Base-by-base conservation (phyloP, 2,329 filamentous ascomycete genomes). In the Pezicula rhizophila region DNA sequence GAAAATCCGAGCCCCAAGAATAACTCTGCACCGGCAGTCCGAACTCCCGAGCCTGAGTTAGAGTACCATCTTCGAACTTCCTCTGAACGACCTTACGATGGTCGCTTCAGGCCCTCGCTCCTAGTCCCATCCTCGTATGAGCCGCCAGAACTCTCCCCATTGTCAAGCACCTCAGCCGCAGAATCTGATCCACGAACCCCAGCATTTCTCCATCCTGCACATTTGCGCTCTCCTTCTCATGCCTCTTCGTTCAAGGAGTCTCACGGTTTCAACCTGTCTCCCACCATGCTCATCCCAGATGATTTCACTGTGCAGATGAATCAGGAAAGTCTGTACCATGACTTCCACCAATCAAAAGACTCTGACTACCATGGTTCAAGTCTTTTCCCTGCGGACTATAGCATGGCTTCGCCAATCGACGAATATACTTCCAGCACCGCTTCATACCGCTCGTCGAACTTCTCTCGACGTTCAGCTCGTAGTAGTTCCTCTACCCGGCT, bases 271-370 rank as follows among this genome's bases (percentile, higher is more conserved):
- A 73, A 70, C 38, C 64, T 84, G 31, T 84, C 80, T 7, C 80
- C 81, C 0, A 78, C 78, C 3, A 69, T 84, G n/a, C 69, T 84
- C 44, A 80, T 84, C 46, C 80, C 81, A 11, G 65, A 69, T 42
- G 80, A 85, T 45, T 81, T 76, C 55, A 73, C 77, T 46, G 71
- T 76, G 52, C 72, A 80, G 56, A 76, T 81, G 69, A 60, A 64
- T 15, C 55, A 62, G 26, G 63, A 64, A 46, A 48, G 50, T 40
- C 40, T 63, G 2, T 64, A 63, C 42, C 51, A 60, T 18, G 55
- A 64, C 18, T 15, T 51, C 6, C 33, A 34, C 20, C 28, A 17
- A 14, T 15, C 56, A 59, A 37, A 58, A 48, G 37, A 54, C 35
- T 42, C 49, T 4, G 52, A 57, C 15, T 35, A 59, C n/a, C 35